Evolutionary conservation across 192 early-diverging fungal species (phyloP).

Genomic region (Kickxella alabastrina): DNA sequence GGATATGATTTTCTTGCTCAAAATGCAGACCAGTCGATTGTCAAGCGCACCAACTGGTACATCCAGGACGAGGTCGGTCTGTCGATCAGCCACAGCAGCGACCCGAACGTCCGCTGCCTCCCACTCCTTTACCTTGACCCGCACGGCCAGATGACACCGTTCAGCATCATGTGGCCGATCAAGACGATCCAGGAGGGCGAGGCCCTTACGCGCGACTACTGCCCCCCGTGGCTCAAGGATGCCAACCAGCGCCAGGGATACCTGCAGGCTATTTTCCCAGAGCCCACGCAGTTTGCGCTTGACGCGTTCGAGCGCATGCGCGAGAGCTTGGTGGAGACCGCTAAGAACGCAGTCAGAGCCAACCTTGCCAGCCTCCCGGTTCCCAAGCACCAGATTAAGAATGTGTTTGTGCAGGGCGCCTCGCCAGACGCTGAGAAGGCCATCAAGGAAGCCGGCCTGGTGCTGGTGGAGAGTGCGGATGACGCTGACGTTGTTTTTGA

Average conservation of each 20-base stretch:
- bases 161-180: conserved; percentile 64
- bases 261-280: conserved; percentile 46
- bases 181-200: conserved; percentile 53
- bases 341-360: conserved; percentile 8
- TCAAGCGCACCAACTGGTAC: conserved; percentile 43
- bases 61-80: conserved; percentile 63
- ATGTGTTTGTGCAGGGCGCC: conserved; percentile 23
- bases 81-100: conserved; percentile 57
- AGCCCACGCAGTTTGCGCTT: conserved; percentile 32
- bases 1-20: conserved; percentile 41
- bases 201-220: conserved; percentile 55
- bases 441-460: conserved; percentile 14
- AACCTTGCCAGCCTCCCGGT: conserved; percentile 4
- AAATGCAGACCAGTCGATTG: conserved; percentile 15
- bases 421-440: conserved; percentile 4
- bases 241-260: conserved; percentile 53
- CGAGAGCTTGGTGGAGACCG: conserved; percentile 17
- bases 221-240: conserved; percentile 56
- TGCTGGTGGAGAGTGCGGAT: conserved; percentile 4
- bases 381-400: conserved; percentile 2
- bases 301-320: conserved; percentile 26
- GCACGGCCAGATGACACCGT: conserved; percentile 54
- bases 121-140: conserved; percentile 61
- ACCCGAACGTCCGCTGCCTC: conserved; percentile 58
- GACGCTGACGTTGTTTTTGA: conserved; percentile 42